Conservation (phyloP, 1,139 yeast species). For the Blastobotrys elegans region DNA sequence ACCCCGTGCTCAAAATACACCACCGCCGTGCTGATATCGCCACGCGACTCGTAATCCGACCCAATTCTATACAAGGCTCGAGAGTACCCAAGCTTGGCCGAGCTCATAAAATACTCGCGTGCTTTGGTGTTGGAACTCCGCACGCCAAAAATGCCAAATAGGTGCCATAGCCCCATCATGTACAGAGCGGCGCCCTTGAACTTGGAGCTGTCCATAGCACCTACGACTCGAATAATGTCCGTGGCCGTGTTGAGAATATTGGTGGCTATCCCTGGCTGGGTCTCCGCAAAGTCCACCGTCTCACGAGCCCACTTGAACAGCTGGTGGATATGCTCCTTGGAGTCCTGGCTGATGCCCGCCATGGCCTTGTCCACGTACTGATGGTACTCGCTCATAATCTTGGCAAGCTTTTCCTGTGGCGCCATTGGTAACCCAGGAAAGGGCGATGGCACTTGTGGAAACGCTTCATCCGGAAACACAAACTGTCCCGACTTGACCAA, state of each 20-base stretch:
- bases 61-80: slow-evolving; percentile 37
- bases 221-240: slow-evolving; percentile 25
- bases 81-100: slow-evolving; percentile 32
- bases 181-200: slow-evolving; percentile 31
- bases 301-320: slow-evolving; percentile 35
- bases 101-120: slow-evolving; percentile 27
- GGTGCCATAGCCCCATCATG: slow-evolving; percentile 30
- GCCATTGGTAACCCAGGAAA: slow-evolving; percentile 29
- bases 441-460: slow-evolving; percentile 29
- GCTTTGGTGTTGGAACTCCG: slow-evolving; percentile 23
- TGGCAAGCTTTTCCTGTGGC: slow-evolving; percentile 27
- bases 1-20: slow-evolving; percentile 34
- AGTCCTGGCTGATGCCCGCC: slow-evolving; percentile 12
- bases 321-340: slow-evolving; percentile 15
- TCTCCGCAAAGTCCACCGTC: slow-evolving; percentile 30
- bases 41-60: slow-evolving; percentile 31
- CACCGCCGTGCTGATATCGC: slow-evolving; percentile 28
- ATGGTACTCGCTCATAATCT: slow-evolving; percentile 25
- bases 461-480: slow-evolving; percentile 30
- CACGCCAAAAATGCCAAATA: slow-evolving; percentile 29
- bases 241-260: slow-evolving; percentile 27
- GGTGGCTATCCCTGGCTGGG: slow-evolving; percentile 27
- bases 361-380: slow-evolving; percentile 21
- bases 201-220: slow-evolving; percentile 21
- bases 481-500: slow-evolving; percentile 19